Evolutionary conservation across 2,329 filamentous ascomycete genomes (phyloP).

Genomic region (Aureobasidium zeae): DNA sequence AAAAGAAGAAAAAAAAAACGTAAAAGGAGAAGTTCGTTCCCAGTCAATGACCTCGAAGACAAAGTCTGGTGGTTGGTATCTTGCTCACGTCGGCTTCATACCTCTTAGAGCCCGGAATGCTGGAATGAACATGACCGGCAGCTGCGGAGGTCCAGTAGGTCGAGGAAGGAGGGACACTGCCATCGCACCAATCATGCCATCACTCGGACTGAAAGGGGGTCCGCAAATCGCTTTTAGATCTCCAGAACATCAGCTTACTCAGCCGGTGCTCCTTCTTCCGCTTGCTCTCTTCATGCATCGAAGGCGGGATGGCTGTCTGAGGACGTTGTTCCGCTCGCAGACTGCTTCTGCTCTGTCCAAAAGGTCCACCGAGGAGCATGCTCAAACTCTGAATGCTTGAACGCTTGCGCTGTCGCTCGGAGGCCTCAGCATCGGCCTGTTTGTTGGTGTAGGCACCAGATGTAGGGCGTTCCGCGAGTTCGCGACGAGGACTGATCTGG

Average conservation of each 20-base stretch:
- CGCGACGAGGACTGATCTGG: slow-evolving; percentile 27
- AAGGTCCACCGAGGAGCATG: slow-evolving; percentile 63
- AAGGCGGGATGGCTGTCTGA: slow-evolving; percentile 43
- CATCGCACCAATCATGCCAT: neutral
- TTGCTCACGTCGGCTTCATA: too few relatives aligned
- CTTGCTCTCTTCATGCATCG: slow-evolving; percentile 38
- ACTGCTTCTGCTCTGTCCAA: slow-evolving; percentile 62
- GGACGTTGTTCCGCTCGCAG: slow-evolving; percentile 55
- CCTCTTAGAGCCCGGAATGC: too few relatives aligned
- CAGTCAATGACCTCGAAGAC: too few relatives aligned
- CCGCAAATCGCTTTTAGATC: slow-evolving; percentile 37
- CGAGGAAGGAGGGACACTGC: too few relatives aligned
- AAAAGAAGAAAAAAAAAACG: neutral
- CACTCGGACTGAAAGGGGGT: slow-evolving; percentile 12
- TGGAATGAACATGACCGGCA: too few relatives aligned
- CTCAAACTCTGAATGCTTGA: slow-evolving; percentile 70
- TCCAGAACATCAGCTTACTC: slow-evolving; percentile 74
- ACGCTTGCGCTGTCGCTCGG: slow-evolving; percentile 56
- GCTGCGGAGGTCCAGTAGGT: too few relatives aligned
- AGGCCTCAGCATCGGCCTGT: slow-evolving; percentile 18
- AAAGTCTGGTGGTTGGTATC: too few relatives aligned
- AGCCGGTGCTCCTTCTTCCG: slow-evolving; percentile 62
- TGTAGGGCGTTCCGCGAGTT: slow-evolving; percentile 20
- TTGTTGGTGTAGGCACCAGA: slow-evolving; percentile 7
- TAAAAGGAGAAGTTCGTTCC: slow-evolving; percentile 5